These are phyloP conservation scores for Myxozyma geophila DNA, from an alignment of 805 yeast genomes.

Conservation along the genomic window DNA sequence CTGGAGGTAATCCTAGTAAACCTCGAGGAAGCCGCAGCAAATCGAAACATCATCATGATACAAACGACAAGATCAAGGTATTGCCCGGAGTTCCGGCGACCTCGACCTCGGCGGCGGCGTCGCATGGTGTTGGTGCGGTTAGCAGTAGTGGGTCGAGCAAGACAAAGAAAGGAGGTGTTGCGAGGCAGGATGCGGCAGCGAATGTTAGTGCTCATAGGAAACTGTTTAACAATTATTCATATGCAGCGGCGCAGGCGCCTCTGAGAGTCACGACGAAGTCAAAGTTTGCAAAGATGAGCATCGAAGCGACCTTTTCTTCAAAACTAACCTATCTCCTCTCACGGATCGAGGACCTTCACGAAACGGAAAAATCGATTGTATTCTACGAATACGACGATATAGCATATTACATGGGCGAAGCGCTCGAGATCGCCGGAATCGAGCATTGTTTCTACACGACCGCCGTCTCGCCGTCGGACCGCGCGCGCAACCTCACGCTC, in stretches of 20 bases:
- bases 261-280: slow-evolving; percentile 11
- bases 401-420: slow-evolving; percentile 69
- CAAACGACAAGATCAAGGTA: slow-evolving; percentile 40
- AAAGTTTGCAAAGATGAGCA: slow-evolving; percentile 30
- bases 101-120: slow-evolving; percentile 6
- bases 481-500: slow-evolving; percentile 58
- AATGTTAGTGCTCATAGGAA: background rate
- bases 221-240: slow-evolving; percentile 6
- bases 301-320: slow-evolving; percentile 62
- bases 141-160: background rate
- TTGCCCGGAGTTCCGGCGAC: slow-evolving; percentile 21
- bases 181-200: too few relatives aligned
- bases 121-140: background rate
- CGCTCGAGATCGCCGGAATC: slow-evolving; percentile 64
- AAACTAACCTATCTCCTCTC: slow-evolving; percentile 66
- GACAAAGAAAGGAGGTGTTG: background rate
- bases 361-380: slow-evolving; percentile 57
- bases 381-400: slow-evolving; percentile 74
- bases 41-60: slow-evolving; percentile 34
- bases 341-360: slow-evolving; percentile 55
- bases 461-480: slow-evolving; percentile 54
- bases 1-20: background rate
- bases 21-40: background rate
- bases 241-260: slow-evolving; percentile 2
- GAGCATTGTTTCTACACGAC: slow-evolving; percentile 68